Conservation (phyloP, 2,329 filamentous ascomycete genomes). For the Talaromyces atroroseus region DNA sequence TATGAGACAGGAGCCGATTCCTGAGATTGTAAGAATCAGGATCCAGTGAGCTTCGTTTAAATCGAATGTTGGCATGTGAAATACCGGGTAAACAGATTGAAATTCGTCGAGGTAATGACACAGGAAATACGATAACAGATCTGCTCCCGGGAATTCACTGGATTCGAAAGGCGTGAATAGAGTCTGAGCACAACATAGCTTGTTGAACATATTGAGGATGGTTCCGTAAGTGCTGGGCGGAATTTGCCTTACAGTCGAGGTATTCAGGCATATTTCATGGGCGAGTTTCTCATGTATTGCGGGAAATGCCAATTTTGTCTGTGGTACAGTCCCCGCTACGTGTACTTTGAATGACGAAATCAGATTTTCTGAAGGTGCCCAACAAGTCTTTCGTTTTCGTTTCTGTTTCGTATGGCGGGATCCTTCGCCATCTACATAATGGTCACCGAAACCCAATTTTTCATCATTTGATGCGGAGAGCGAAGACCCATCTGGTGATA, state of each 20-base stretch:
- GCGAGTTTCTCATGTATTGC: constrained; percentile 17
- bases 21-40: constrained; percentile 33
- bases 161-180: constrained; percentile 30
- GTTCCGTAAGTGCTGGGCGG: constrained; percentile 23
- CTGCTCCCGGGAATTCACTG: constrained; percentile 23
- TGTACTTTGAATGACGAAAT: constrained; percentile 10
- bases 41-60: constrained; percentile 36
- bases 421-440: constrained; percentile 24
- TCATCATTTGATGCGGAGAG: constrained; percentile 18
- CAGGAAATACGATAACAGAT: constrained; percentile 27
- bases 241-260: constrained; percentile 16
- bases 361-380: constrained; percentile 9
- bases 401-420: constrained; percentile 23
- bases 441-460: constrained; percentile 22
- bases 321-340: not conserved
- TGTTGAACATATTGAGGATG: constrained; percentile 26
- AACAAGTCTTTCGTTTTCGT: constrained; percentile 18
- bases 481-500: constrained; percentile 20
- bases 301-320: constrained; percentile 15
- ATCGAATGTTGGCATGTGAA: constrained; percentile 35
- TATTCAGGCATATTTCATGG: constrained; percentile 17
- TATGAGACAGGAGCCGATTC: constrained; percentile 36
- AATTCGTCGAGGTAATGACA: constrained; percentile 35
- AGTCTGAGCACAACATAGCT: constrained; percentile 27
- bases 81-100: constrained; percentile 36